Percentiles rank a stretch among this genome's conserved stretches.
These are phyloP conservation scores for Thielaviopsis ethacetica DNA, from an alignment of 2,329 filamentous ascomycete genomes.

Conservation along the genomic window DNA sequence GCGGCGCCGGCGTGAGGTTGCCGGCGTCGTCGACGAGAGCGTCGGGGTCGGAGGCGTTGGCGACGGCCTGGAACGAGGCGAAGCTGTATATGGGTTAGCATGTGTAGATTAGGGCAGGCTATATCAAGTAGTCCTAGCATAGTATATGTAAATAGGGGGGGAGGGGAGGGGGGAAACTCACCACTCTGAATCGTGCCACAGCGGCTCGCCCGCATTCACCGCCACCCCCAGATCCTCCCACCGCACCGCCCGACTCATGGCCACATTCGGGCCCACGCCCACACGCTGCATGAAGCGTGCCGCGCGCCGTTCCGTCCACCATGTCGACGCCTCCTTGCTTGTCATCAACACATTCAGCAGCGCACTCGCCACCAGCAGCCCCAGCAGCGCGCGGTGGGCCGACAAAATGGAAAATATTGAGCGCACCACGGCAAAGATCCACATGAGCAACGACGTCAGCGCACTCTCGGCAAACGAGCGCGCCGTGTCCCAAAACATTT, in stretches of 20 bases:
- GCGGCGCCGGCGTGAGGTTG: constrained; percentile 24
- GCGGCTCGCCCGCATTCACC: constrained; percentile 19
- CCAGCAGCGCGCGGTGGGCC: constrained; percentile 59
- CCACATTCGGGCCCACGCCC: constrained; percentile 60
- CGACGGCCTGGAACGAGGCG: constrained; percentile 42
- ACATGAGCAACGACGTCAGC: constrained; percentile 61
- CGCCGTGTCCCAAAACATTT: constrained; percentile 55
- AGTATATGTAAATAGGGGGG: neutral
- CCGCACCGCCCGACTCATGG: constrained; percentile 78
- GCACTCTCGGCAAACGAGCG: constrained; percentile 61
- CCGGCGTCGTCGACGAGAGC: constrained; percentile 34
- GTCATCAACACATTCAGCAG: constrained; percentile 61
- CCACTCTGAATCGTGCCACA: constrained; percentile 8
- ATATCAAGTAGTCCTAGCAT: too few species aligned
- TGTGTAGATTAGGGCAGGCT: too few species aligned
- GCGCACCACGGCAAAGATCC: constrained; percentile 48
- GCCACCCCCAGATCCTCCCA: constrained; percentile 62
- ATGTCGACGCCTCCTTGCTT: constrained; percentile 54
- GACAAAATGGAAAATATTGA: constrained; percentile 51
- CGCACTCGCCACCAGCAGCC: constrained; percentile 57
- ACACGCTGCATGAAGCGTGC: constrained; percentile 65
- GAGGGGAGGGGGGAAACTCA: neutral
- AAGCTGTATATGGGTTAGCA: constrained; percentile 27
- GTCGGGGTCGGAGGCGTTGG: constrained; percentile 42
- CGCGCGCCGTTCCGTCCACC: constrained; percentile 76